Evolutionary conservation across 805 yeast species (phyloP).

Genomic region (Candida multigemmis): DNA sequence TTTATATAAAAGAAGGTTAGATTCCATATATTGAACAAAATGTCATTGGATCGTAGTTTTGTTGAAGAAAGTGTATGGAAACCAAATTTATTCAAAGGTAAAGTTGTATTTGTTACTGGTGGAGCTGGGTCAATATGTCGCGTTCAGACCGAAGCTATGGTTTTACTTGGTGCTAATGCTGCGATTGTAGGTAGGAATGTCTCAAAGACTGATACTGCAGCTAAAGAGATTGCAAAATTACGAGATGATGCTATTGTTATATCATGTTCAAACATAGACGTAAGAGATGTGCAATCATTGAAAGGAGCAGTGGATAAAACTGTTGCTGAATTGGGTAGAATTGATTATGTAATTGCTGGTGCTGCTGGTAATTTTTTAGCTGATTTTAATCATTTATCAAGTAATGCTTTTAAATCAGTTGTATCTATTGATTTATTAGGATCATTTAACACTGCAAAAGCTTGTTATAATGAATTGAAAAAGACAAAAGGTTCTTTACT

Average conservation of each 20-base stretch:
- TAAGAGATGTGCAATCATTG: conserved; percentile 54
- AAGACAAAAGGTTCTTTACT: conserved; percentile 38
- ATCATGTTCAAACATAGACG: conserved; percentile 67
- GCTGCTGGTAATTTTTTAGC: conserved; percentile 35
- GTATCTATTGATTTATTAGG: conserved; percentile 31
- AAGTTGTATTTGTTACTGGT: conserved; percentile 88
- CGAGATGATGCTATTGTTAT: conserved; percentile 56
- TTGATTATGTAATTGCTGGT: conserved; percentile 36
- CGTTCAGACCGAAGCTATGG: conserved; percentile 79
- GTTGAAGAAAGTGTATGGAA: conserved; percentile 31
- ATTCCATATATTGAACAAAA: too few relatives aligned
- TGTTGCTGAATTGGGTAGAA: conserved; percentile 31
- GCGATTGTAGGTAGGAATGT: conserved; percentile 73
- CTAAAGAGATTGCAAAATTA: conserved; percentile 47
- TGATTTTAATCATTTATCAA: conserved; percentile 34
- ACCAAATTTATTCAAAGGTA: conserved; percentile 63
- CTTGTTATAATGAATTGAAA: conserved; percentile 26
- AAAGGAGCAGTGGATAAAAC: conserved; percentile 56
- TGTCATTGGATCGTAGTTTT: conserved; percentile 14
- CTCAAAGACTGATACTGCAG: conserved; percentile 57
- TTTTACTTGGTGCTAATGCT: conserved; percentile 79
- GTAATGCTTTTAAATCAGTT: conserved; percentile 32
- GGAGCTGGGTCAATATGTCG: conserved; percentile 94
- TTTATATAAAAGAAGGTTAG: too few relatives aligned
- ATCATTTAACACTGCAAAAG: conserved; percentile 32